These are phyloP conservation scores for Buxus sempervirens DNA, from an alignment of 164 flowering plant species.

Conservation along the genomic window DNA sequence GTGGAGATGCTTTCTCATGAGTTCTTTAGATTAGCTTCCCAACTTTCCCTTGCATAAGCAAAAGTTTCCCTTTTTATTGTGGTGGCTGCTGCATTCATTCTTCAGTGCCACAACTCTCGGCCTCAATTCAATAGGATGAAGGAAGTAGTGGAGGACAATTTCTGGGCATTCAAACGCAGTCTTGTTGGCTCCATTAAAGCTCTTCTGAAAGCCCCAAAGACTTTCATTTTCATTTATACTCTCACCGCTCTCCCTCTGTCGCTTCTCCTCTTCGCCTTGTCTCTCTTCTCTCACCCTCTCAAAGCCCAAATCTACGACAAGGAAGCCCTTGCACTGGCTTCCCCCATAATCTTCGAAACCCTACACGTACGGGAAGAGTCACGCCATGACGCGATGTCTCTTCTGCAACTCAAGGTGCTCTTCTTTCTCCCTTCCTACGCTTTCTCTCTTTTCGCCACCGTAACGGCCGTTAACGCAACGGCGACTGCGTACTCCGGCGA, in stretches of 20 bases:
- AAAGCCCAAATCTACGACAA: conserved; percentile 29
- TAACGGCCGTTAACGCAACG: conserved; percentile 31
- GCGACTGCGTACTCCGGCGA: conserved; percentile 9
- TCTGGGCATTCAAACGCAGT: too few species aligned
- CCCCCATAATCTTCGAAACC: conserved; percentile 35
- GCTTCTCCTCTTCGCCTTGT: conserved; percentile 30
- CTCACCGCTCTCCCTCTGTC: conserved; percentile 44
- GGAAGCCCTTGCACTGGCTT: conserved; percentile 24
- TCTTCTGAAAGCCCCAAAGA: conserved; percentile 20
- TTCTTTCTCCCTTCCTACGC: conserved; percentile 29
- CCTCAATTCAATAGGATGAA: too few species aligned
- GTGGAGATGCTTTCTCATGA: too few species aligned
- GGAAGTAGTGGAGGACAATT: too few species aligned
- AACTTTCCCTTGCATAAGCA: too few species aligned
- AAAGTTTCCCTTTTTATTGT: too few species aligned
- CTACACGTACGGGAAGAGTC: conserved; percentile 35
- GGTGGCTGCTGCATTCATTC: too few species aligned
- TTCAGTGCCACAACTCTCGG: too few species aligned
- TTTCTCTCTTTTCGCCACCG: conserved; percentile 38
- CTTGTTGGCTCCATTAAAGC: conserved; percentile 27
- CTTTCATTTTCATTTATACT: conserved; percentile 30
- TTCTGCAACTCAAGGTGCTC: conserved; percentile 29
- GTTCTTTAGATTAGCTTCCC: too few species aligned
- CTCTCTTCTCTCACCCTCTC: conserved; percentile 27
- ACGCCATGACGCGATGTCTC: conserved; percentile 29